Conservation (phyloP, 257 asterid genomes). For the Lycium barbarum region DNA sequence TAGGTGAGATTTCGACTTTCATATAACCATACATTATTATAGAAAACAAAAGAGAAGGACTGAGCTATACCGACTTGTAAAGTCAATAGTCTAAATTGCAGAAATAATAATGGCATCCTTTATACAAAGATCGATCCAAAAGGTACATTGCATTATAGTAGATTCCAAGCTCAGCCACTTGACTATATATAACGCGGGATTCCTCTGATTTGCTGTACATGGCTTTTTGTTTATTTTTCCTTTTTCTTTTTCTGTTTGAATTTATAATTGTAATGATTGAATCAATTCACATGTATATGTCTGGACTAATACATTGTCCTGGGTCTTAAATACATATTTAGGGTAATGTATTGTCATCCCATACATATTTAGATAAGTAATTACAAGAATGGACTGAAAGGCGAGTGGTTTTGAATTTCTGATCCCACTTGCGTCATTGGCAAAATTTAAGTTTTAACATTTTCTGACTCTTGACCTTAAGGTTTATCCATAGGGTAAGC, state of each 20-base stretch:
- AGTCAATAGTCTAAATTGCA: neutral
- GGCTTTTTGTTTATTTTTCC: neutral
- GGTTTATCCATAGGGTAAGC: too few species aligned
- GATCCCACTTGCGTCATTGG: too few species aligned
- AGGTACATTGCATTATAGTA: neutral
- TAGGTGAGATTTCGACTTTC: conserved; percentile 26
- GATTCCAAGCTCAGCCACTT: conserved; percentile 18
- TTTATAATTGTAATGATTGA: neutral
- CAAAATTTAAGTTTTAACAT: too few species aligned
- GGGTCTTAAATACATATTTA: too few species aligned
- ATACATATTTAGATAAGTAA: too few species aligned
- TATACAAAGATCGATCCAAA: conserved; percentile 14
- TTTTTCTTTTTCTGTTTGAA: neutral
- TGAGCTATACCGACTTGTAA: neutral
- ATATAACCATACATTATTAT: neutral
- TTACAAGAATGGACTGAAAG: too few species aligned
- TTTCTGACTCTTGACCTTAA: too few species aligned
- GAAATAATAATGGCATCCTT: neutral
- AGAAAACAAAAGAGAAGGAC: neutral
- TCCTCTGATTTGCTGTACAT: neutral
- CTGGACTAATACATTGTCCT: too few species aligned
- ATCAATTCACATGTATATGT: neutral
- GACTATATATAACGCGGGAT: conserved; percentile 8
- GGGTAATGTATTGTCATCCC: neutral
- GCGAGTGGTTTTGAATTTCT: too few species aligned